phyloP scores from a whole-genome alignment of 768 basidiomycete genomes.

The Suillus decipiens region DNA sequence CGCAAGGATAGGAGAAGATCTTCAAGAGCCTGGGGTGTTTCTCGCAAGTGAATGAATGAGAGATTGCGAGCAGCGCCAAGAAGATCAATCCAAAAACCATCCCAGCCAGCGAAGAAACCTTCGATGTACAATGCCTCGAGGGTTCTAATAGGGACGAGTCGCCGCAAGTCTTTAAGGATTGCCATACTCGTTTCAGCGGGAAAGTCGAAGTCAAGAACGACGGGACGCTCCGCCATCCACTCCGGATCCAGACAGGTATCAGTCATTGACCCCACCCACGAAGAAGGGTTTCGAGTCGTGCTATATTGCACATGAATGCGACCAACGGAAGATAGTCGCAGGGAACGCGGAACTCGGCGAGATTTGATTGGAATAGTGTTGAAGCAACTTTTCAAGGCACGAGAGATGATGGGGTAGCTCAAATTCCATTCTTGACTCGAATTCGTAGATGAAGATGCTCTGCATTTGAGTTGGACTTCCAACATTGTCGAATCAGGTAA shows the following conservation, averaged over 20 bases:
- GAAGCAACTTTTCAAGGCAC: neutral
- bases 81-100: slow-evolving; percentile 2
- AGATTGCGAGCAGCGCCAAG: slow-evolving; percentile 3
- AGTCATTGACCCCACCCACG: neutral
- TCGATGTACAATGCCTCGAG: neutral
- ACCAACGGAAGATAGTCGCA: neutral
- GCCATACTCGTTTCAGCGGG: neutral
- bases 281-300: neutral
- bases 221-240: neutral
- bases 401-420: slow-evolving; percentile 1
- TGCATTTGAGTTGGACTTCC: neutral
- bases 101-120: neutral
- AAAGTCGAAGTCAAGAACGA: neutral
- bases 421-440: neutral
- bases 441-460: neutral
- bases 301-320: neutral
- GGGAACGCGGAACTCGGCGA: neutral
- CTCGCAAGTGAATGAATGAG: neutral
- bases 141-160: neutral
- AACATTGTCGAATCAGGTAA: neutral
- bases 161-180: neutral
- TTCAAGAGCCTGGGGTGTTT: neutral
- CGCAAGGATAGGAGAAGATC: slow-evolving; percentile 2
- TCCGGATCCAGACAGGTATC: neutral
- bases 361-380: neutral